Percentiles rank a stretch among this genome's conserved stretches.
Conservation (phyloP, 1,284 basidiomycete species). For the Apiotrichum domesticum region DNA sequence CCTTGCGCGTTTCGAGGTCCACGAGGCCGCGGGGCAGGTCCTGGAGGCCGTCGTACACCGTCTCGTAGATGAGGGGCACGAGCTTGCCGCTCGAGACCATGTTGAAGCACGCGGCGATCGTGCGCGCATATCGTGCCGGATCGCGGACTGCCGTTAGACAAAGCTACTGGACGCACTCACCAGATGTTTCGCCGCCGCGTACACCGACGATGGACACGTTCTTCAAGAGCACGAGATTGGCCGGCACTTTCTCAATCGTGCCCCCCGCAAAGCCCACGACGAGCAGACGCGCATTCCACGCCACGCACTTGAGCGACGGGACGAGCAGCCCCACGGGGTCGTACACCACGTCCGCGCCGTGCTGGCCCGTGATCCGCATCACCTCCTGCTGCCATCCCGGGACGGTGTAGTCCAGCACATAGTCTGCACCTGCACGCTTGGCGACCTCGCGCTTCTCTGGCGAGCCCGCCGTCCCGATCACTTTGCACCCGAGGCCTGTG, state of each 20-base stretch:
- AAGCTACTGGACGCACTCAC: slow-evolving; percentile 61
- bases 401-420: slow-evolving; percentile 46
- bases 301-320: slow-evolving; percentile 72
- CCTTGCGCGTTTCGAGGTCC: slow-evolving; percentile 64
- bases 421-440: slow-evolving; percentile 43
- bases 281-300: slow-evolving; percentile 85
- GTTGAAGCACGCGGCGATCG: neutral
- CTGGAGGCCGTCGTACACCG: slow-evolving; percentile 65
- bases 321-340: slow-evolving; percentile 66
- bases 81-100: slow-evolving; percentile 50
- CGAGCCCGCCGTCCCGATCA: slow-evolving; percentile 49
- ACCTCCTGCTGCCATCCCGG: slow-evolving; percentile 50
- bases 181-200: slow-evolving; percentile 84
- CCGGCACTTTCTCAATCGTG: slow-evolving; percentile 79
- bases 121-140: neutral
- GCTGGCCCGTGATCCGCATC: slow-evolving; percentile 63
- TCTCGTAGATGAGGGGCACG: slow-evolving; percentile 66
- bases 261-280: slow-evolving; percentile 90
- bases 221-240: slow-evolving; percentile 82
- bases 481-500: slow-evolving; percentile 42
- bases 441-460: slow-evolving; percentile 43
- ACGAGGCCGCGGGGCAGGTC: slow-evolving; percentile 55
- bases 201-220: slow-evolving; percentile 75
- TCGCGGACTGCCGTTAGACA: neutral
- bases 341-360: slow-evolving; percentile 79